Percentiles rank a stretch among this genome's conserved stretches.
phyloP scores from a whole-genome alignment of 345 rosid genomes.

The Draba incana region DNA sequence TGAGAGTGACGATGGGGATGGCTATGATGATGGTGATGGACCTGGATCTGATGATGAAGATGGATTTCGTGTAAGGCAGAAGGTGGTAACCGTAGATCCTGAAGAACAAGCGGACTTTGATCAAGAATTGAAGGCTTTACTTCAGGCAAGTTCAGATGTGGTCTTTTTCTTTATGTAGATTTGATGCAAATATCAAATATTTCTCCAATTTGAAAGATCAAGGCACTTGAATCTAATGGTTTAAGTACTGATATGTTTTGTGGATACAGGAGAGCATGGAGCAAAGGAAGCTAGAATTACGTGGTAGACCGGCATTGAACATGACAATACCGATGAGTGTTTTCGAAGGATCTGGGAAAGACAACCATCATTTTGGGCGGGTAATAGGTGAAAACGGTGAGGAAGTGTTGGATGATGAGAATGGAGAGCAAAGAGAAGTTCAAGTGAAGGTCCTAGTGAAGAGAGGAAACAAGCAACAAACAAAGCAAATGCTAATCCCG shows the following conservation, averaged over 20 bases:
- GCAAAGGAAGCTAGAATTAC: conserved; percentile 85
- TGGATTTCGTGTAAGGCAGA: conserved; percentile 87
- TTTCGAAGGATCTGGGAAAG: conserved; percentile 86
- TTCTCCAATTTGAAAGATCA: conserved; percentile 1
- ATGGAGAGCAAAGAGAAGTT: conserved; percentile 75
- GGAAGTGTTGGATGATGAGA: conserved; percentile 71
- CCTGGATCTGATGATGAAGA: conserved; percentile 89
- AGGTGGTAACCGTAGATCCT: conserved; percentile 75
- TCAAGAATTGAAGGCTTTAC: conserved; percentile 84
- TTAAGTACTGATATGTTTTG: conserved; percentile 35
- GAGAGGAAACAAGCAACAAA: conserved; percentile 96
- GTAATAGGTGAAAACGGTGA: conserved; percentile 81
- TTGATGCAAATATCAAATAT: conserved; percentile 6
- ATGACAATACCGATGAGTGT: conserved; percentile 94
- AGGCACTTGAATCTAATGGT: too few relatives aligned
- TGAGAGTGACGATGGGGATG: conserved; percentile 72
- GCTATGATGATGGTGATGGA: conserved; percentile 65
- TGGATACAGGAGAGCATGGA: conserved; percentile 94
- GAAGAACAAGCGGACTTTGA: conserved; percentile 80
- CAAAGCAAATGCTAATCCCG: conserved; percentile 90
- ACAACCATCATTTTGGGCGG: conserved; percentile 71
- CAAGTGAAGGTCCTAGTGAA: conserved; percentile 97
- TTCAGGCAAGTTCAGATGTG: conserved; percentile 65
- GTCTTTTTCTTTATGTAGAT: neutral
- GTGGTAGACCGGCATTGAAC: conserved; percentile 84